Conservation (phyloP, 2,329 filamentous ascomycete species). For the Aspergillus chevalieri region DNA sequence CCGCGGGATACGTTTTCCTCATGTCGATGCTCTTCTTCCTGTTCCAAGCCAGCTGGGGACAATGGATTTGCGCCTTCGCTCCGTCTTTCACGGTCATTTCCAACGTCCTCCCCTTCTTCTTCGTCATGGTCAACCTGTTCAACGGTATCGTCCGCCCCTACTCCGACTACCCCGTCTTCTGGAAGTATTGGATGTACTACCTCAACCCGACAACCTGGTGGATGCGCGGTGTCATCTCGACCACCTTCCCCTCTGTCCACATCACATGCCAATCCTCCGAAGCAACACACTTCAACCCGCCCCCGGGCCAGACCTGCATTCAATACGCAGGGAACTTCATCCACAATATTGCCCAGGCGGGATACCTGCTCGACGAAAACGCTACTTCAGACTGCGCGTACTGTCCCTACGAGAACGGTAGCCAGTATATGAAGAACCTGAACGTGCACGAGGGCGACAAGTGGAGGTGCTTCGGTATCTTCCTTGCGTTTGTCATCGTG, state of each 20-base stretch:
- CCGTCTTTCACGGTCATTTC: constrained; percentile 72
- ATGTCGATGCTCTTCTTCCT: constrained; percentile 74
- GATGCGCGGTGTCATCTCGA: constrained; percentile 63
- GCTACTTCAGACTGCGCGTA: constrained; percentile 60
- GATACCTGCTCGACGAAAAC: constrained; percentile 59
- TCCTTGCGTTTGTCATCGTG: constrained; percentile 62
- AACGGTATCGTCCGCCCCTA: constrained; percentile 72
- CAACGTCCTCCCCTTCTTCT: constrained; percentile 72
- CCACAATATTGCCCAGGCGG: constrained; percentile 39
- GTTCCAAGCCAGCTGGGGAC: constrained; percentile 69
- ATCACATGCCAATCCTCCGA: constrained; percentile 53
- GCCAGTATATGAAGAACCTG: constrained; percentile 58
- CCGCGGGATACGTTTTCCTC: constrained; percentile 68
- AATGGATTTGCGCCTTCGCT: constrained; percentile 79
- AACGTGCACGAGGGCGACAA: constrained; percentile 55
- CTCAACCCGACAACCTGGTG: constrained; percentile 65
- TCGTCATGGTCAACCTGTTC: constrained; percentile 70
- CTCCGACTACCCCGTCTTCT: constrained; percentile 59
- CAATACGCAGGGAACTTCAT: constrained; percentile 60
- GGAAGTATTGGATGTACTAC: constrained; percentile 66
- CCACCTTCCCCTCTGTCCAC: constrained; percentile 49
- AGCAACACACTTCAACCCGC: constrained; percentile 59
- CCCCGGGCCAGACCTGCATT: constrained; percentile 57
- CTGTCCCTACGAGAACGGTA: constrained; percentile 61
- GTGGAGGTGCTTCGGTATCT: constrained; percentile 68